Evolutionary conservation across 2,329 filamentous ascomycete species (phyloP).

Genomic region (Fusarium sp.): DNA sequence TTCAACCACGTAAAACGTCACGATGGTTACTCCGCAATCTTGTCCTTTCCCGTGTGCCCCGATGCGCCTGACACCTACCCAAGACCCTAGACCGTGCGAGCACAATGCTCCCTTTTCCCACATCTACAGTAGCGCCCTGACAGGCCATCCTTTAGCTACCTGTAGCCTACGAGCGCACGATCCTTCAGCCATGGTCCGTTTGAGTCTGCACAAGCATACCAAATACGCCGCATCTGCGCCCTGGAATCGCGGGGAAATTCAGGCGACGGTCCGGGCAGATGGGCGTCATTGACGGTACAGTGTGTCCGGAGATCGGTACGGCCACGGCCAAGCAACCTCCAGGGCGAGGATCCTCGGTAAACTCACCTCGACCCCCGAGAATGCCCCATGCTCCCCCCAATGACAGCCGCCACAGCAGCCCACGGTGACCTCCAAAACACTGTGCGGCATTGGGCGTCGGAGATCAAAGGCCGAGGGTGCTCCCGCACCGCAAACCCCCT

Average conservation of each 20-base stretch:
- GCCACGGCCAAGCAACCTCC: conserved; percentile 26
- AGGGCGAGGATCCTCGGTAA: conserved; percentile 40
- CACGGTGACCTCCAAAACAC: conserved; percentile 43
- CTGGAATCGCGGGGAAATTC: conserved; percentile 36
- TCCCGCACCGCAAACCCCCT: conserved; percentile 20
- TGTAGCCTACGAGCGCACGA: conserved; percentile 14
- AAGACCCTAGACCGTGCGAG: conserved; percentile 40
- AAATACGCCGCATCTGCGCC: conserved; percentile 3
- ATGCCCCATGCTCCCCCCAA: conserved; percentile 35
- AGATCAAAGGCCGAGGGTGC: conserved; percentile 38
- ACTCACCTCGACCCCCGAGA: conserved; percentile 41
- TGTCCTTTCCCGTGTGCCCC: conserved; percentile 33
- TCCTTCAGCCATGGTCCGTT: conserved; percentile 11
- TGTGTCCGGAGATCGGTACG: conserved; percentile 34
- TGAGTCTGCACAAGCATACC: background rate
- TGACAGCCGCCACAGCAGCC: conserved; percentile 27
- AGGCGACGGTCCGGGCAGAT: conserved; percentile 30
- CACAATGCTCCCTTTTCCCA: conserved; percentile 34
- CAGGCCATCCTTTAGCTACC: conserved; percentile 11
- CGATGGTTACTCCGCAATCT: conserved; percentile 49
- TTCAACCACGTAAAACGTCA: conserved; percentile 44
- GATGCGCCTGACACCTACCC: conserved; percentile 26
- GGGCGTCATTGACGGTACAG: conserved; percentile 34
- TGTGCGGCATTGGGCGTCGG: conserved; percentile 37
- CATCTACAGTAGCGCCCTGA: conserved; percentile 7